A percentile compares a stretch with the other conserved stretches of the same genome.
Conservation (phyloP, 371 early-diverging fungal species). For the Sporodiniella umbellata region DNA sequence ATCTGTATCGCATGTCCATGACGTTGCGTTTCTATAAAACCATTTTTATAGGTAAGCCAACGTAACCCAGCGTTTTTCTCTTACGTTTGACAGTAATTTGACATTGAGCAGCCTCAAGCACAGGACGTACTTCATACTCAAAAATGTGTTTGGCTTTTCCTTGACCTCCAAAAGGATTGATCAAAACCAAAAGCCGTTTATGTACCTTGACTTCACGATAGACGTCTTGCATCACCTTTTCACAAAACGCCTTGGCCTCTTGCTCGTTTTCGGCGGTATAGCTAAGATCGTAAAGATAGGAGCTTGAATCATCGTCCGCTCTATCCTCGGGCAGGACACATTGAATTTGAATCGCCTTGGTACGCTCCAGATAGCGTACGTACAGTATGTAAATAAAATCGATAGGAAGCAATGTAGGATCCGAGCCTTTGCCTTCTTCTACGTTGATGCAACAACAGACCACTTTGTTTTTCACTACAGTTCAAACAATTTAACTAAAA, state of each 20-base stretch:
- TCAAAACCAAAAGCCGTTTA: constrained; percentile 53
- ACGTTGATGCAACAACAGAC: constrained; percentile 28
- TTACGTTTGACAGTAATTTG: constrained; percentile 55
- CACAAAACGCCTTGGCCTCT: constrained; percentile 26
- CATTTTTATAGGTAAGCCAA: not conserved
- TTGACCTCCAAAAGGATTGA: constrained; percentile 79
- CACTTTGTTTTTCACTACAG: constrained; percentile 3
- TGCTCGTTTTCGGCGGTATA: constrained; percentile 24
- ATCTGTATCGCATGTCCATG: constrained; percentile 67
- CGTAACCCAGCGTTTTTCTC: no score
- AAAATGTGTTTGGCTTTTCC: constrained; percentile 61
- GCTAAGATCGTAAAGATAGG: constrained; percentile 32
- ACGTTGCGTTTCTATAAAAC: constrained; percentile 55
- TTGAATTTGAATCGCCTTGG: constrained; percentile 28
- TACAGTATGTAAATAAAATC: constrained; percentile 29
- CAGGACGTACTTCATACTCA: constrained; percentile 56
- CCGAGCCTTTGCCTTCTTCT: constrained; percentile 20
- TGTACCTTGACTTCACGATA: constrained; percentile 32
- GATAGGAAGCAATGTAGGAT: constrained; percentile 41
- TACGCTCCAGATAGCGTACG: constrained; percentile 18
- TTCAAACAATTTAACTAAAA: not conserved
- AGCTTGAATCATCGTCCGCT: constrained; percentile 23
- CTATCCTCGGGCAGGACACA: constrained; percentile 39
- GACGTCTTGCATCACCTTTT: constrained; percentile 20
- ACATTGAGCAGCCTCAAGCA: constrained; percentile 65